phyloP scores from a whole-genome alignment of 495 filamentous ascomycete species.

The Penicillium canescens region DNA sequence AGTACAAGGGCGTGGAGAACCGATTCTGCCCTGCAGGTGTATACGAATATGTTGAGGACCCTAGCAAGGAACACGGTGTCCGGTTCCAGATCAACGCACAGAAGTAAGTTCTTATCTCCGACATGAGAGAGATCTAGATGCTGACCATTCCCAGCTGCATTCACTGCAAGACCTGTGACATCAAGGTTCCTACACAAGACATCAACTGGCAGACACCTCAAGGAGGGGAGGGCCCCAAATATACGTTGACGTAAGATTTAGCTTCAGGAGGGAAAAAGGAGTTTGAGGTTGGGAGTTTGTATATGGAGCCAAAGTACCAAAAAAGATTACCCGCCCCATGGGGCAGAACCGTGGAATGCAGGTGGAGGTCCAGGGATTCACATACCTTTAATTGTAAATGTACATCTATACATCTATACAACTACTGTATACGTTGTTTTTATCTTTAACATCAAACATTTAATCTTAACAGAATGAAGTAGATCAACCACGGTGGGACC shows the following conservation, averaged over 20 bases:
- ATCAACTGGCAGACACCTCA: constrained; percentile 97
- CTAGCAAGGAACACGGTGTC: constrained; percentile 76
- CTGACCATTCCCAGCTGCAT: constrained; percentile 70
- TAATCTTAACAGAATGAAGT: neutral
- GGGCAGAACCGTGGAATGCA: constrained; percentile 38
- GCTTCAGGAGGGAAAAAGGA: neutral
- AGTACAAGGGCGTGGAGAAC: constrained; percentile 91
- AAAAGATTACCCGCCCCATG: constrained; percentile 17
- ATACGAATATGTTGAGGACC: constrained; percentile 97
- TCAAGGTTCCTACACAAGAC: constrained; percentile 94
- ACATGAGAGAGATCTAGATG: neutral
- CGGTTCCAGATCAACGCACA: constrained; percentile 97
- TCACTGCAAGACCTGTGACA: constrained; percentile 99
- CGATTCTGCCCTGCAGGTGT: constrained; percentile 99
- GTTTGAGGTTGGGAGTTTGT: constrained; percentile 3
- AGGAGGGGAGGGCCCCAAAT: constrained; percentile 95
- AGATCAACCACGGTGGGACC: constrained; percentile 26
- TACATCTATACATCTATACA: neutral
- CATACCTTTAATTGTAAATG: neutral
- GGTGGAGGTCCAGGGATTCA: constrained; percentile 28
- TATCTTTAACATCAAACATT: too few relatives aligned
- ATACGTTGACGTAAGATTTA: constrained; percentile 74
- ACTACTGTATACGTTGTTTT: too few relatives aligned
- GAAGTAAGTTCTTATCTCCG: constrained; percentile 65
- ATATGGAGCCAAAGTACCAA: constrained; percentile 5